Percentiles rank a stretch among this genome's conserved stretches.
Evolutionary conservation across 2,329 filamentous ascomycete species (phyloP).

Genomic region (Claviceps humidiphila): DNA sequence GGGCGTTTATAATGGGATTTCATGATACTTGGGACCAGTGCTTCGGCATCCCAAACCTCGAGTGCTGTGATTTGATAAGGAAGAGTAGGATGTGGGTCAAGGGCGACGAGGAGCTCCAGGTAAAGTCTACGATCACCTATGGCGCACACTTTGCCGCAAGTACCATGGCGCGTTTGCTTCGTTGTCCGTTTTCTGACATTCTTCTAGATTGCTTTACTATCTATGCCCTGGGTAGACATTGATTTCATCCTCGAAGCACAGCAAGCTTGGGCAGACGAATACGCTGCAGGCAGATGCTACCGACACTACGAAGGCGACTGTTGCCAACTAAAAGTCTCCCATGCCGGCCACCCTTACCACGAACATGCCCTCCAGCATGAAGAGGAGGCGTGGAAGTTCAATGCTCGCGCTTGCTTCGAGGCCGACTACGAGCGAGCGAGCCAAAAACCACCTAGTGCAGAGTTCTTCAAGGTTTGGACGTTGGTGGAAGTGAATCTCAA

Average conservation of each 20-base stretch:
- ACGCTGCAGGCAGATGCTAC: slow-evolving; percentile 21
- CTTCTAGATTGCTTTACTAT: slow-evolving; percentile 29
- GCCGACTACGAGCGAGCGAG: slow-evolving; percentile 18
- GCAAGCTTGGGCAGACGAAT: slow-evolving; percentile 30
- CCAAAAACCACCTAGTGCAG: too few relatives aligned
- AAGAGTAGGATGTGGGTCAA: slow-evolving; percentile 2
- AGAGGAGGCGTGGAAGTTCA: too few relatives aligned
- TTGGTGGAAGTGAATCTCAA: slow-evolving; percentile 24
- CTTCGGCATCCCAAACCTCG: slow-evolving; percentile 14
- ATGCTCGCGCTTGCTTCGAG: slow-evolving; percentile 19
- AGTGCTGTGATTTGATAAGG: background rate
- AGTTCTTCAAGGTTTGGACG: too few relatives aligned
- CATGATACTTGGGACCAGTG: slow-evolving; percentile 25
- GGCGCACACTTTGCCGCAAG: background rate
- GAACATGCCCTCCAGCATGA: background rate
- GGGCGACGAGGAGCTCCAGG: slow-evolving; percentile 31
- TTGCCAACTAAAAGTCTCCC: too few relatives aligned
- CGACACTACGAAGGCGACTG: slow-evolving; percentile 12
- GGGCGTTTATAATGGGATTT: slow-evolving; percentile 23
- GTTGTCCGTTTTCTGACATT: background rate
- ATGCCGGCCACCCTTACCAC: background rate
- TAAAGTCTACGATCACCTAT: slow-evolving; percentile 13
- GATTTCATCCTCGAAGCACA: slow-evolving; percentile 33
- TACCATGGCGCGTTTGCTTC: background rate
- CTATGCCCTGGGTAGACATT: slow-evolving; percentile 30